Percentiles rank a stretch among this genome's conserved stretches.
Evolutionary conservation across 2,329 filamentous ascomycete genomes (phyloP).

Genomic region (Apiospora malaysiana): DNA sequence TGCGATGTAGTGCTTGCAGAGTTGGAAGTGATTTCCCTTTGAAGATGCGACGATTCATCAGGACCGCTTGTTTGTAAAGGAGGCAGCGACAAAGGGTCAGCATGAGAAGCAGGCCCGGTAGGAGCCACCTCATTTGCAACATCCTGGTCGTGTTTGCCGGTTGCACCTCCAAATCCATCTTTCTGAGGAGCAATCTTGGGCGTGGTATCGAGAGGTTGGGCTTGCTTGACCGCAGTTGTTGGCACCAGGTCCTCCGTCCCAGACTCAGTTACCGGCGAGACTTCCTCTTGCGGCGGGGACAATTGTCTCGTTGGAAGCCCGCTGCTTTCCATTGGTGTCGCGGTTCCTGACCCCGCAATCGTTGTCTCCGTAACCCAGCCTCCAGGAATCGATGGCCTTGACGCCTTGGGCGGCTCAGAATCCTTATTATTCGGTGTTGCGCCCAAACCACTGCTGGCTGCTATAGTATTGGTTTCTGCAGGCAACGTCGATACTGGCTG

Average conservation of each 20-base stretch:
- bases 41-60: slow-evolving; percentile 28
- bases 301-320: slow-evolving; percentile 26
- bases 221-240: slow-evolving; percentile 30
- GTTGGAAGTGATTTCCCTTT: slow-evolving; percentile 27
- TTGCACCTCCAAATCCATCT: slow-evolving; percentile 27
- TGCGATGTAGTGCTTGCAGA: not conserved
- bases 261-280: slow-evolving; percentile 28
- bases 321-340: slow-evolving; percentile 32
- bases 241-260: slow-evolving; percentile 31
- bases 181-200: slow-evolving; percentile 23
- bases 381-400: slow-evolving; percentile 37
- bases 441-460: not conserved
- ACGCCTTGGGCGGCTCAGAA: not conserved
- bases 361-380: slow-evolving; percentile 39
- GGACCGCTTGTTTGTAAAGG: slow-evolving; percentile 32
- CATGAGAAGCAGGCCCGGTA: slow-evolving; percentile 25
- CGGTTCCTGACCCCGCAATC: slow-evolving; percentile 29
- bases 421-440: not conserved
- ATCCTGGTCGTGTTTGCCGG: slow-evolving; percentile 32
- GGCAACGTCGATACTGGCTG: not conserved
- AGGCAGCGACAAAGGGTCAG: slow-evolving; percentile 27
- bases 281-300: slow-evolving; percentile 26
- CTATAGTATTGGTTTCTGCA: not conserved
- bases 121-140: slow-evolving; percentile 32
- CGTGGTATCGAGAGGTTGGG: slow-evolving; percentile 29